These are phyloP conservation scores for Neckera pumila DNA, from an alignment of 225 moss, liverwort and hornwort genomes.

Conservation along the genomic window DNA sequence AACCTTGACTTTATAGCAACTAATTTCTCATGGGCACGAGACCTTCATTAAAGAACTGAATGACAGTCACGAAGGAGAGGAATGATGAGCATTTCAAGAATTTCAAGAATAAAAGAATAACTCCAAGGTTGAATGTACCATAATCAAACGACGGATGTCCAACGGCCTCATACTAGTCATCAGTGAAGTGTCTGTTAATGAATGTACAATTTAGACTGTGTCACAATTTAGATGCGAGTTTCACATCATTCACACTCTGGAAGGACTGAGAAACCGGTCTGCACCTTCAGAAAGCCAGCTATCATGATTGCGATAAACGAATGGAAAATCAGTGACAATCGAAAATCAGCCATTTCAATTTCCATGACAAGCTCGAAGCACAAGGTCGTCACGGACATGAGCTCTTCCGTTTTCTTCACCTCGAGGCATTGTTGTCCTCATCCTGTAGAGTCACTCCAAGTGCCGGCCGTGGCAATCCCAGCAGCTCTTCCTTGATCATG, in stretches of 20 bases:
- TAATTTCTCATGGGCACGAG: background rate
- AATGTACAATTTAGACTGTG: background rate
- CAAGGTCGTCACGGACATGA: background rate
- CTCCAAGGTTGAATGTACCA: background rate
- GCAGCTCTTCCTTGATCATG: conserved; percentile 13
- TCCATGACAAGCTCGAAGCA: background rate
- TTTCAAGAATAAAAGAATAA: background rate
- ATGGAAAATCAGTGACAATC: background rate
- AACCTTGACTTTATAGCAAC: background rate
- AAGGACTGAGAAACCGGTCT: background rate
- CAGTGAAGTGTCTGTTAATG: background rate
- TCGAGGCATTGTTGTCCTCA: conserved; percentile 3
- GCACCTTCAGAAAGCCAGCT: background rate
- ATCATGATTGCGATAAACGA: background rate
- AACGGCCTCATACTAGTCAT: background rate
- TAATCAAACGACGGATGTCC: background rate
- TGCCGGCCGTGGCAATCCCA: conserved; percentile 12
- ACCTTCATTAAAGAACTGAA: background rate
- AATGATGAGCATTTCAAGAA: background rate
- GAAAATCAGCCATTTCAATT: background rate
- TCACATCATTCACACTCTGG: background rate
- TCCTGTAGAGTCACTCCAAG: conserved; percentile 21
- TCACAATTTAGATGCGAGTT: background rate
- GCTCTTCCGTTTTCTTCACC: background rate
- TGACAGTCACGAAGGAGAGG: background rate